phyloP scores from a whole-genome alignment of 768 basidiomycete species.

The Leccinum barrowsii region DNA sequence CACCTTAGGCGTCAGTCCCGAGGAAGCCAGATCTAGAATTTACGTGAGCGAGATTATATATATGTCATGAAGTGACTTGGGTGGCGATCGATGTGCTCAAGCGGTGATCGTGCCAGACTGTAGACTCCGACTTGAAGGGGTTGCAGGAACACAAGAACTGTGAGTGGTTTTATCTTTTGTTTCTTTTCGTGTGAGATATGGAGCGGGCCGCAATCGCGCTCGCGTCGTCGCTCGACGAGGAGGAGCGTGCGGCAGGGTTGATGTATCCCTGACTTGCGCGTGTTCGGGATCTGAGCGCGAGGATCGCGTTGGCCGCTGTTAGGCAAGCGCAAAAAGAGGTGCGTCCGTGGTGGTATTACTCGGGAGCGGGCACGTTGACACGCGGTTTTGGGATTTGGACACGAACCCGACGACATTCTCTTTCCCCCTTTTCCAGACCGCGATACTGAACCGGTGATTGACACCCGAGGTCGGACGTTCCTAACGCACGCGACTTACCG shows the following conservation, averaged over 20 bases:
- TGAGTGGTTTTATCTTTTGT: slow-evolving; percentile 21
- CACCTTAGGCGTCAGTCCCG: slow-evolving; percentile 53
- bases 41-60: slow-evolving; percentile 45
- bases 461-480: slow-evolving; percentile 44
- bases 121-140: slow-evolving; percentile 62
- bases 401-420: slow-evolving; percentile 32
- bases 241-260: slow-evolving; percentile 51
- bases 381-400: slow-evolving; percentile 31
- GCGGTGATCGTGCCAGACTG: slow-evolving; percentile 41
- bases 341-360: slow-evolving; percentile 14
- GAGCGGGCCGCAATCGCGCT: slow-evolving; percentile 56
- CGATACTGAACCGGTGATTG: slow-evolving; percentile 84
- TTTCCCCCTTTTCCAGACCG: slow-evolving; percentile 49
- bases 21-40: slow-evolving; percentile 64
- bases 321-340: slow-evolving; percentile 63
- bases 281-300: slow-evolving; percentile 62
- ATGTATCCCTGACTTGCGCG: slow-evolving; percentile 69
- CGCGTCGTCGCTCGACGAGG: slow-evolving; percentile 49
- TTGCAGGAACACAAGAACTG: slow-evolving; percentile 75
- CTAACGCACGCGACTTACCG: slow-evolving; percentile 22
- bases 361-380: not conserved
- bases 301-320: slow-evolving; percentile 59
- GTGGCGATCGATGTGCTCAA: slow-evolving; percentile 10
- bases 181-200: not conserved
- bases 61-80: not conserved